Evolutionary conservation across 192 early-diverging fungal genomes (phyloP), one percentile per base, ranked within the genome.

Genomic region (Entomortierella chlamydospora): DNA sequence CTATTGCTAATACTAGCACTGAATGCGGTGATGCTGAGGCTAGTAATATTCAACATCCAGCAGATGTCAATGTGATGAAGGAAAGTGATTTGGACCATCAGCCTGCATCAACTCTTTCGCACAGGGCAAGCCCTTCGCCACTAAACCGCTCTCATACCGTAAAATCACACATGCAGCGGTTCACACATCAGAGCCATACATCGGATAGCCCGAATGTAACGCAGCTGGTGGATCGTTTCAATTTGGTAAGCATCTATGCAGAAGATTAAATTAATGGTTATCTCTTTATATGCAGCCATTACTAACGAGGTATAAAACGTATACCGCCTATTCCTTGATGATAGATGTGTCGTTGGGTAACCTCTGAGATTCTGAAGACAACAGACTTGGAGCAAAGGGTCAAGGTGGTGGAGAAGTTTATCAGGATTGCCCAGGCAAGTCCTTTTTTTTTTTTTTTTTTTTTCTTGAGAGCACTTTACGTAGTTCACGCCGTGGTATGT

Each of bases 351-450:
- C 83, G 86, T 33, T 91, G 90, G 90, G 90, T 90, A 0, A 79
- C 87, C 1, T 80, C 82, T n/a, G 85, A 86, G 68, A 89, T 91
- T 37, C 54, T 91, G 20, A 42, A 63, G 39, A 80, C 82, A 11
- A 58, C 37, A 8, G 68, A 82, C 49, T 15, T 82, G 28, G 86
- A 87, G 8, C 59, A 70, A 31, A 72, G 90, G 43, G 87, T 83
- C 26, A 80, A 71, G 42, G 85, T 90, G 0, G 82, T 91, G 34
- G 89, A 90, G 64, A 89, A 90, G 41, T 89, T 90, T 39, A 91
- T 91, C 60, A 76, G 87, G 26, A 80, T 91, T 22, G 90, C 90
- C 2, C 83, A 87, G 47, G 87, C 86, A 77, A 62, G 61, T 42
- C 1, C 42, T 45, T 39, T 5, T 53, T 42, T 28, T 26, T 37